Base-by-base conservation (phyloP, 441 rosid species). In the Arabidopsis hybrid region DNA sequence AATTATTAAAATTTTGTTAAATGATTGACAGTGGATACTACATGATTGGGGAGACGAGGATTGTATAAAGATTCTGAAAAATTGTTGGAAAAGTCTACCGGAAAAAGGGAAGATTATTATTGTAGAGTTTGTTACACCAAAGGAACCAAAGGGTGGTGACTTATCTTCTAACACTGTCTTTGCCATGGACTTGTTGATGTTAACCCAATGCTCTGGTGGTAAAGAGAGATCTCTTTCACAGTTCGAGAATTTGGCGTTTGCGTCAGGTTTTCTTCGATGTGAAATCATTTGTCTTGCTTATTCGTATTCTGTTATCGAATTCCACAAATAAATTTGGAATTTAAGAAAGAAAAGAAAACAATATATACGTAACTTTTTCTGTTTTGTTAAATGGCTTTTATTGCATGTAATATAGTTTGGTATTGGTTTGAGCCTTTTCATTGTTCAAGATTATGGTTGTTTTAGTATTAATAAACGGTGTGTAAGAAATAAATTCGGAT, bases 61-160 rank as follows among this genome's bases (percentile, higher is more conserved):
- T 51, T 82, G 83, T 72, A 0, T 81, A 4, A 78, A 79, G 63
- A 14, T 87, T 58, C 81, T 89, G 0, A 78, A 82, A 52, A 85
- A 84, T 59, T 81, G 87, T 75, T 80, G 63, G 56, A 66, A 75
- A 11, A 74, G 85, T 42, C 29, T 73, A 12, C 80, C 85, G 0
- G 66, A 47, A 8, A 71, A 68, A 0, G 82, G 86, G 8, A 86
- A 84, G 74, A 79, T 83, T 8, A 79, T 83, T 1, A 74, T 47
- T 4, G 77, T 86, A 8, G 86, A 85, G 5, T 26, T 42, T 73
- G 70, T 85, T 36, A 73, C 82, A 47, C 84, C 81, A 52, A 45
- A 35, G 36, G 55, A 60, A 39, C 81, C 80, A 18, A 80, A 83
- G 26, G 5, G 75, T 21, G 71, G 60, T 31, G 73, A 61, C 29